phyloP scores from a whole-genome alignment of 768 basidiomycete species.

The Tubosaeta sp. region DNA sequence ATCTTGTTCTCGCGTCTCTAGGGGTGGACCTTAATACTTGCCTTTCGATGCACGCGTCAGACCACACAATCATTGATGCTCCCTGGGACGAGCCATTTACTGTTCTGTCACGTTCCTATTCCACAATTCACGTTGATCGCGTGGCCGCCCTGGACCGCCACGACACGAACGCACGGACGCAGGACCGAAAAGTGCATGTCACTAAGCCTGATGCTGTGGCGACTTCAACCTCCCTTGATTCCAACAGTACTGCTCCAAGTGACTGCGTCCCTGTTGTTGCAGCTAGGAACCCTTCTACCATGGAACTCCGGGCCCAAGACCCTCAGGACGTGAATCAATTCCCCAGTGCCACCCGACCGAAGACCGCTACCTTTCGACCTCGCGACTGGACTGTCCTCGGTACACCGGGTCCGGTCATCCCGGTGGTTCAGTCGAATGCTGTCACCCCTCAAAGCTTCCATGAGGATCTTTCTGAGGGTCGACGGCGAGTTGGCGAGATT shows the following conservation, averaged over 20 bases:
- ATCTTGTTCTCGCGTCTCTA: background rate
- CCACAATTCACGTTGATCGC: conserved; percentile 12
- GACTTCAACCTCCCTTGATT: conserved; percentile 9
- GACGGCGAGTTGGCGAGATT: conserved; percentile 15
- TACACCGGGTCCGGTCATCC: conserved; percentile 1
- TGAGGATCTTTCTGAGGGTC: conserved; percentile 15
- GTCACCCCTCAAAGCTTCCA: background rate
- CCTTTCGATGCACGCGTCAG: conserved; percentile 9
- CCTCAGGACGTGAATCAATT: background rate
- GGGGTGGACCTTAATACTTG: conserved; percentile 4
- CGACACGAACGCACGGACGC: conserved; percentile 25
- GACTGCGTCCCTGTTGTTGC: background rate
- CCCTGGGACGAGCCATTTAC: conserved; percentile 1
- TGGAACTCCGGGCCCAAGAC: conserved; percentile 4
- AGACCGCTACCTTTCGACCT: background rate
- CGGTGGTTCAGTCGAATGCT: background rate
- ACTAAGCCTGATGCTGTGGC: conserved; percentile 6
- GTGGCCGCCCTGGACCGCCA: conserved; percentile 21
- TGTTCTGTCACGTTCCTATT: conserved; percentile 6
- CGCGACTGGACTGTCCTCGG: conserved; percentile 4
- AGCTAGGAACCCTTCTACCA: conserved; percentile 1
- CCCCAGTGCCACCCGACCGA: background rate
- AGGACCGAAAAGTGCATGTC: conserved; percentile 7
- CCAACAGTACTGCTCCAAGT: background rate
- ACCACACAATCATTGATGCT: conserved; percentile 1